Evolutionary conservation across 306 rosid species (phyloP).

Genomic region (Nissolia schottii): DNA sequence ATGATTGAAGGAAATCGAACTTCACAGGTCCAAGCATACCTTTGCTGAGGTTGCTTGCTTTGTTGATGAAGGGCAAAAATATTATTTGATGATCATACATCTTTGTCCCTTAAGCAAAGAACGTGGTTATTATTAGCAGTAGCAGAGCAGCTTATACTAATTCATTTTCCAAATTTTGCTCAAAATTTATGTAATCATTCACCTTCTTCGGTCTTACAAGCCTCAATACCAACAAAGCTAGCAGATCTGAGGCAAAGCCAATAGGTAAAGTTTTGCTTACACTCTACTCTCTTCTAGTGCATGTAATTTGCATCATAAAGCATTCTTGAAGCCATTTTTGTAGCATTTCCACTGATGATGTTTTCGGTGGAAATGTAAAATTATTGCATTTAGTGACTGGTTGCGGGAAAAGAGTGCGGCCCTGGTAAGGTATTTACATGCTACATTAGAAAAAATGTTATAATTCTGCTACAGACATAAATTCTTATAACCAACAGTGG

Average conservation of each 20-base stretch:
- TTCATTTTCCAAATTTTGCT: conserved; percentile 46
- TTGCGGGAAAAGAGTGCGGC: too few species aligned
- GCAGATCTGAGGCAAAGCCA: conserved; percentile 60
- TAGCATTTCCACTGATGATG: conserved; percentile 59
- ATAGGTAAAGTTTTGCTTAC: conserved; percentile 11
- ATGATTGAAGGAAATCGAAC: conserved; percentile 13
- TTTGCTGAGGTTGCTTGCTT: not conserved
- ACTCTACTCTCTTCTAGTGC: not conserved
- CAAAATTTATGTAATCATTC: conserved; percentile 42
- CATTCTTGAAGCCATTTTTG: conserved; percentile 51
- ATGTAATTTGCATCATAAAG: conserved; percentile 43
- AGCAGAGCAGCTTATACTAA: conserved; percentile 25
- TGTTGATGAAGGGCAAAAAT: conserved; percentile 12
- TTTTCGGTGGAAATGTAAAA: too few species aligned
- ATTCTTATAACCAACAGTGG: too few species aligned
- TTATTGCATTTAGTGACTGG: too few species aligned
- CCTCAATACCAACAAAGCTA: conserved; percentile 47
- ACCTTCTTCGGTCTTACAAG: conserved; percentile 50
- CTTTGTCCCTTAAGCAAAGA: conserved; percentile 5
- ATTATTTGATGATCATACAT: not conserved
- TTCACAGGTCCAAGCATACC: not conserved
- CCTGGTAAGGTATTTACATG: too few species aligned
- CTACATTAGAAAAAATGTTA: too few species aligned
- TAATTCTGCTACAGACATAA: too few species aligned
- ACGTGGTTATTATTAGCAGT: conserved; percentile 20